Evolutionary conservation across 169 alveolate genomes (phyloP).

Genomic region (Amoebophrya sp.): DNA sequence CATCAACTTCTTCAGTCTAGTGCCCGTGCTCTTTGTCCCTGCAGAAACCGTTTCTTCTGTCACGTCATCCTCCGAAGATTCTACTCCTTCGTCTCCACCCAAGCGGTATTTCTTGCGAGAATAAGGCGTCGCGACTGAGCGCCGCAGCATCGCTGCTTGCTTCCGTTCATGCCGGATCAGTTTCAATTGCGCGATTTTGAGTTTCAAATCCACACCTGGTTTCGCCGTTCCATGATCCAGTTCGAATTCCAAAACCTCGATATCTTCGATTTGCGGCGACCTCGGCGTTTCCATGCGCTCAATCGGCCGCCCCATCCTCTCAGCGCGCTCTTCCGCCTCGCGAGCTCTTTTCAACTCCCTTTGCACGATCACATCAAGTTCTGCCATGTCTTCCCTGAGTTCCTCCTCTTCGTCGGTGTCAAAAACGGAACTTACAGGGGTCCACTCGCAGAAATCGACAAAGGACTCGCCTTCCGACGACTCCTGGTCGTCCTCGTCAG

Average conservation of each 20-base stretch:
- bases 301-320: neutral
- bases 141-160: neutral
- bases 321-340: slow-evolving; percentile 21
- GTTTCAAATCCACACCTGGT: neutral
- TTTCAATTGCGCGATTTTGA: neutral
- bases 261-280: neutral
- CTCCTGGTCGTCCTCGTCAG: neutral
- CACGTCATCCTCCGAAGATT: too few relatives aligned
- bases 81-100: neutral
- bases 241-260: neutral
- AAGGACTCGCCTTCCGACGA: too few relatives aligned
- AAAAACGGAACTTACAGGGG: neutral
- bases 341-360: slow-evolving; percentile 15
- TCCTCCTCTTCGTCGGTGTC: neutral
- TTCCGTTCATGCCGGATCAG: neutral
- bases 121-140: neutral
- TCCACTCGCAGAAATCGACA: neutral
- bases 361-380: neutral
- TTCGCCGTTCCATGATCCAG: neutral
- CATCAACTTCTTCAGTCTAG: too few relatives aligned
- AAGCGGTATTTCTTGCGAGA: neutral
- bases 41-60: too few relatives aligned
- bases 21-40: too few relatives aligned
- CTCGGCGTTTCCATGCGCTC: neutral
- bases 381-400: neutral